These are phyloP conservation scores for Bryum argenteum DNA, from an alignment of 225 moss, liverwort and hornwort genomes.

Conservation along the genomic window DNA sequence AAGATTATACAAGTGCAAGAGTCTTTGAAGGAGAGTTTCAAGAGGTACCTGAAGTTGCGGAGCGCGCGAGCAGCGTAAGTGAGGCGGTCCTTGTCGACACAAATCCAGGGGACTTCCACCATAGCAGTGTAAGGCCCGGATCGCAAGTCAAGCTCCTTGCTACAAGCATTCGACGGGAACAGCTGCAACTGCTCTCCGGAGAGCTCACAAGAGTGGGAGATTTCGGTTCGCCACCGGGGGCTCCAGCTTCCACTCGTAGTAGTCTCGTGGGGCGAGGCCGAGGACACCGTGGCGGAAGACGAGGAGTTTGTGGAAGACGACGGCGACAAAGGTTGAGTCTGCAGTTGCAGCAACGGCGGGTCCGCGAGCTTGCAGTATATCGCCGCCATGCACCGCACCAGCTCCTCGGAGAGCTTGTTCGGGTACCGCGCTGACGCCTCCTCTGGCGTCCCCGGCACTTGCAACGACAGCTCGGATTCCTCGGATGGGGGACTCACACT, in stretches of 20 bases:
- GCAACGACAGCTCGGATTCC: slow-evolving; percentile 20
- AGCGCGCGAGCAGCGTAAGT: slow-evolving; percentile 83
- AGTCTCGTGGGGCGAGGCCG: slow-evolving; percentile 66
- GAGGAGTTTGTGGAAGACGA: slow-evolving; percentile 58
- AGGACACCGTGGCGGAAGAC: slow-evolving; percentile 53
- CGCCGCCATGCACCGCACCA: slow-evolving; percentile 85
- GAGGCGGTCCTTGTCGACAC: slow-evolving; percentile 85
- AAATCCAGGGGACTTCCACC: slow-evolving; percentile 95
- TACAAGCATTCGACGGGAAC: slow-evolving; percentile 25
- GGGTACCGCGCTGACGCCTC: slow-evolving; percentile 59
- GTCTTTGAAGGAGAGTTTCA: not conserved
- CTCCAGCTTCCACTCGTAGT: slow-evolving; percentile 78
- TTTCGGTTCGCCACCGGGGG: slow-evolving; percentile 53
- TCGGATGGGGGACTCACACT: too few species aligned
- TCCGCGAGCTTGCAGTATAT: slow-evolving; percentile 94
- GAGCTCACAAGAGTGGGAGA: slow-evolving; percentile 43
- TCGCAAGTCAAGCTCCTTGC: slow-evolving; percentile 37
- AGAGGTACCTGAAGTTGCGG: slow-evolving; percentile 66
- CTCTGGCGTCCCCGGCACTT: not conserved
- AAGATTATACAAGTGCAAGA: too few species aligned
- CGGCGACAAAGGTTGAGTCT: slow-evolving; percentile 47
- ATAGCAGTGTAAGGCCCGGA: slow-evolving; percentile 65
- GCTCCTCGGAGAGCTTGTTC: slow-evolving; percentile 77
- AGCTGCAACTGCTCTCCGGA: slow-evolving; percentile 23
- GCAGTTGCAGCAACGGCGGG: slow-evolving; percentile 56